A percentile compares a stretch with the other conserved stretches of the same genome.
phyloP scores from a whole-genome alignment of 805 yeast species.

The Peterozyma toletana region DNA sequence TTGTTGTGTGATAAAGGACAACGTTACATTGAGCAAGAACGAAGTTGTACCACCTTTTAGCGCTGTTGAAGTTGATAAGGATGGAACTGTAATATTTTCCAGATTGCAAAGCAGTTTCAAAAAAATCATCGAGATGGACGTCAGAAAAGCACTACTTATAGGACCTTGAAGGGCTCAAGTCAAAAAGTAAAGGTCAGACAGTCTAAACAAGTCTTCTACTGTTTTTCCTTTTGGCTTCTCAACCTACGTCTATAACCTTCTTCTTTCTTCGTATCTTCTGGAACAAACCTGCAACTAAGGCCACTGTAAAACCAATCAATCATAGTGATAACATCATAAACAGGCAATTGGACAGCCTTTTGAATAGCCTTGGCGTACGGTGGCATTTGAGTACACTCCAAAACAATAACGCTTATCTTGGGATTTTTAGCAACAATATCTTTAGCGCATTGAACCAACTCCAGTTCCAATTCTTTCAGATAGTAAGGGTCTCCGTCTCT shows the following conservation, averaged over 20 bases:
- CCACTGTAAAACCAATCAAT: constrained; percentile 25
- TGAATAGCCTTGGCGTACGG: constrained; percentile 23
- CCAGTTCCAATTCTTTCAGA: constrained; percentile 17
- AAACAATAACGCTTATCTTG: constrained; percentile 20
- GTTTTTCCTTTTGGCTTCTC: constrained; percentile 18
- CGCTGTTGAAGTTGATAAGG: constrained; percentile 21
- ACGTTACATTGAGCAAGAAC: constrained; percentile 32
- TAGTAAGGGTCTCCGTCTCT: constrained; percentile 18
- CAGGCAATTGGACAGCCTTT: constrained; percentile 19
- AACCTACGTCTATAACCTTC: constrained; percentile 17
- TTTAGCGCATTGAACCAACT: constrained; percentile 17
- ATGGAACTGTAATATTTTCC: constrained; percentile 6
- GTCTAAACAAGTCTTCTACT: too few species aligned
- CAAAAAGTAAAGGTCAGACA: too few species aligned
- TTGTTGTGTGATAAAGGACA: constrained; percentile 38
- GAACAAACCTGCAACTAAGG: constrained; percentile 13
- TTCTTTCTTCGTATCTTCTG: constrained; percentile 13
- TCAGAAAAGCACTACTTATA: constrained; percentile 11
- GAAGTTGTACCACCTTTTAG: constrained; percentile 47
- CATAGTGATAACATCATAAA: constrained; percentile 24
- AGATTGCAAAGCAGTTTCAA: constrained; percentile 20
- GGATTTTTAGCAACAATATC: constrained; percentile 13
- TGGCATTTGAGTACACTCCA: constrained; percentile 29
- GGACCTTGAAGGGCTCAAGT: not conserved
- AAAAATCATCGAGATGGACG: constrained; percentile 12